Evolutionary conservation across 2,329 filamentous ascomycete genomes (phyloP).

Genomic region (Botrytis tulipae): DNA sequence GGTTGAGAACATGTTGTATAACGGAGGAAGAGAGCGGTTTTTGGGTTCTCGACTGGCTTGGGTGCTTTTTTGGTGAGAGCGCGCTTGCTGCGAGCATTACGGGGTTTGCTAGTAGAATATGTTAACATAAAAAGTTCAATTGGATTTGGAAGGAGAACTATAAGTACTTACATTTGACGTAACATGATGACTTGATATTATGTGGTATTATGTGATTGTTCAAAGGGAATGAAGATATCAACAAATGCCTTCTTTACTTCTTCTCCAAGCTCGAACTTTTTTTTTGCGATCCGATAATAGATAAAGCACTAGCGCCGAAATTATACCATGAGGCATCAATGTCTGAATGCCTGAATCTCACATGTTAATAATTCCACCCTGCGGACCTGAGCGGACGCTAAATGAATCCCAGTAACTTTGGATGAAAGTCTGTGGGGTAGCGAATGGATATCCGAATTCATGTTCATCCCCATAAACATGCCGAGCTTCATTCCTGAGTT

Average conservation of each 20-base stretch:
- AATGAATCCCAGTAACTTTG: background rate
- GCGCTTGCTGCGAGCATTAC: conserved; percentile 88
- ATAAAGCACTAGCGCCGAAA: conserved; percentile 20
- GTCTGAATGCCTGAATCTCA: conserved; percentile 21
- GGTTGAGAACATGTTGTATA: conserved; percentile 82
- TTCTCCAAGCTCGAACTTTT: conserved; percentile 23
- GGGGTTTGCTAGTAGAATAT: conserved; percentile 55
- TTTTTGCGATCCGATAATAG: conserved; percentile 28
- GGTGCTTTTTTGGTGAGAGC: conserved; percentile 91
- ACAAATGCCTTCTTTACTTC: conserved; percentile 23
- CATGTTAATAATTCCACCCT: conserved; percentile 25
- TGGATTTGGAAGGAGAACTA: background rate
- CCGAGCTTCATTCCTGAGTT: conserved; percentile 26
- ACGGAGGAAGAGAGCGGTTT: conserved; percentile 84
- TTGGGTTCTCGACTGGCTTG: conserved; percentile 85
- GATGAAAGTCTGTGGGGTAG: conserved; percentile 24
- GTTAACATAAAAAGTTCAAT: background rate
- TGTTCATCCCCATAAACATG: conserved; percentile 15
- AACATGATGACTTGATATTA: conserved; percentile 36
- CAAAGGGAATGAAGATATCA: conserved; percentile 19
- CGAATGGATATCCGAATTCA: conserved; percentile 24
- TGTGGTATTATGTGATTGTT: conserved; percentile 21
- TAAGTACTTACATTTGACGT: conserved; percentile 37
- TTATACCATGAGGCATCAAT: background rate
- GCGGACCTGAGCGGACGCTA: conserved; percentile 18